Evolutionary conservation across 2,329 filamentous ascomycete species (phyloP).

Genomic region (Pseudogymnoascus sp.): DNA sequence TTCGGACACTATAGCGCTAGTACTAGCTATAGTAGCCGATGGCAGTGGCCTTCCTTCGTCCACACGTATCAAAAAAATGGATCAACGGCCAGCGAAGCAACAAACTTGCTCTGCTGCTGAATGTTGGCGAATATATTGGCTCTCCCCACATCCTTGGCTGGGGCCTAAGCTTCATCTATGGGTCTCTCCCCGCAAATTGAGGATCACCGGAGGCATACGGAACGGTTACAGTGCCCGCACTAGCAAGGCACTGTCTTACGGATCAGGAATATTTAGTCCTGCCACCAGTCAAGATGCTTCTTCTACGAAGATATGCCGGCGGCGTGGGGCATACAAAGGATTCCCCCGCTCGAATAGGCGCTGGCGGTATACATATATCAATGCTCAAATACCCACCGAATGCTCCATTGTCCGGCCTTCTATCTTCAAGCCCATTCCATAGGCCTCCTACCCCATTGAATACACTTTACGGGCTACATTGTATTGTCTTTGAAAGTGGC

Average conservation of each 20-base stretch:
- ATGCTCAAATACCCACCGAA: neutral
- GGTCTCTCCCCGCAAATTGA: neutral
- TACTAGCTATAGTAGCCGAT: neutral
- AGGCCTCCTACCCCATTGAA: neutral
- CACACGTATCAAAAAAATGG: neutral
- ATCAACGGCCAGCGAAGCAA: neutral
- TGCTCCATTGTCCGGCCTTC: neutral
- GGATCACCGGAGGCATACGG: neutral
- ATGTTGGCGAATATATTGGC: neutral
- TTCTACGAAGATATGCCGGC: neutral
- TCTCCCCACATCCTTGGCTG: neutral
- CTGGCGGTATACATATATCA: neutral
- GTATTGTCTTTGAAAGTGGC: neutral
- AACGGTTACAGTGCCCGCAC: neutral
- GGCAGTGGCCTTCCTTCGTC: neutral
- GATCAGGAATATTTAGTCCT: neutral
- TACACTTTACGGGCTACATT: neutral
- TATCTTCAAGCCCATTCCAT: neutral
- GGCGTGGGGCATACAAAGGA: neutral
- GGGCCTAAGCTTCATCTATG: neutral
- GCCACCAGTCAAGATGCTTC: neutral
- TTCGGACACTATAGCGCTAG: neutral
- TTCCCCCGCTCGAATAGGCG: neutral
- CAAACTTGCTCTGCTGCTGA: neutral
- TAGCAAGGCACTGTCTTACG: neutral